phyloP scores from a whole-genome alignment of 2,329 filamentous ascomycete genomes.

The Penicillium polonicum region DNA sequence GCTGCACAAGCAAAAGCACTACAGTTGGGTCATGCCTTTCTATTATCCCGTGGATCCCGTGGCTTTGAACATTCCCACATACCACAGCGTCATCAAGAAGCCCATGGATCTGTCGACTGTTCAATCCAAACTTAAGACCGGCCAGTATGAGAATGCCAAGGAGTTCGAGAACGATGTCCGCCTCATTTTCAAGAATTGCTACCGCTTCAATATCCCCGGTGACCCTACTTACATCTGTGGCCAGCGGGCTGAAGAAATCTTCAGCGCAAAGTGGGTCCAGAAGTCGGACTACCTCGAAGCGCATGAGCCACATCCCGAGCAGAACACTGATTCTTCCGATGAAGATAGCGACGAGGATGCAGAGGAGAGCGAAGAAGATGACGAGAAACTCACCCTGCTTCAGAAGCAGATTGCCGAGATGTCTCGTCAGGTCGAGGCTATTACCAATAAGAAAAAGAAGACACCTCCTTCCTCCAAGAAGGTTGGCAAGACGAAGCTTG shows the following conservation, averaged over 20 bases:
- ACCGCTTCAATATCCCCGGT: conserved; percentile 80
- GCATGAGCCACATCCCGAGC: conserved; percentile 66
- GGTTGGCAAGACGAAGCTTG: conserved; percentile 24
- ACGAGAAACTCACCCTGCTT: conserved; percentile 63
- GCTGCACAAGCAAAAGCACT: conserved; percentile 71
- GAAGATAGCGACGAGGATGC: conserved; percentile 72
- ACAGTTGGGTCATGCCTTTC: conserved; percentile 69
- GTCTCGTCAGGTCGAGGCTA: conserved; percentile 61
- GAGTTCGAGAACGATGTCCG: conserved; percentile 83
- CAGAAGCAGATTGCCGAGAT: conserved; percentile 73
- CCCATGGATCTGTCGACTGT: conserved; percentile 95
- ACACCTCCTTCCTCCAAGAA: conserved; percentile 56
- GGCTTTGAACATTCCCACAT: conserved; percentile 87
- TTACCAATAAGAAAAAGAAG: conserved; percentile 60
- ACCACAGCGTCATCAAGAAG: conserved; percentile 91
- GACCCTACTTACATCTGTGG: conserved; percentile 73
- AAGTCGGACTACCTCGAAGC: conserved; percentile 80
- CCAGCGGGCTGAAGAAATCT: conserved; percentile 70
- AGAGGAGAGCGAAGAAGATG: conserved; percentile 63
- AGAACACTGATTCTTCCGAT: conserved; percentile 63
- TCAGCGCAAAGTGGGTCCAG: conserved; percentile 70
- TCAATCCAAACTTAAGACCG: conserved; percentile 69
- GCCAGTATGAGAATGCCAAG: conserved; percentile 76
- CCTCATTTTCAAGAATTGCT: conserved; percentile 85
- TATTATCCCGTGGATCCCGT: conserved; percentile 86